These are phyloP conservation scores for Plasmodium malariae DNA, from an alignment of 169 alveolate species.

Conservation along the genomic window DNA sequence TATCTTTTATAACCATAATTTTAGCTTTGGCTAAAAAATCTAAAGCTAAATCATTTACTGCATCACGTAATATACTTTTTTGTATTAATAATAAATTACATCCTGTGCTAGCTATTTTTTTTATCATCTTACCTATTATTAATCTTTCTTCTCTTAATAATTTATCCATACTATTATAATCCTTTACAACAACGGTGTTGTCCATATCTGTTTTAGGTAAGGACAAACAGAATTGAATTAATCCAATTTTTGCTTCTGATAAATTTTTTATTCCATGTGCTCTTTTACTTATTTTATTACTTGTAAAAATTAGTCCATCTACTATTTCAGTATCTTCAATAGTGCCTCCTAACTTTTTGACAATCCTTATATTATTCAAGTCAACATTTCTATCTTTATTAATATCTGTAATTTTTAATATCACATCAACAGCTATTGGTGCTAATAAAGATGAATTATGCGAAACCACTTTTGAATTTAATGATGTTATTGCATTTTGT, in stretches of 20 bases:
- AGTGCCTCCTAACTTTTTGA: conserved; percentile 98
- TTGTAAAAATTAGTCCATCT: conserved; percentile 97
- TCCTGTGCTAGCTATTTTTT: conserved; percentile 98
- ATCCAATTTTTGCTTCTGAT: conserved; percentile 96
- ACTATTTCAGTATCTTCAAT: conserved; percentile 98
- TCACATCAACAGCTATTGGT: conserved; percentile 99
- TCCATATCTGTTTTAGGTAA: conserved; percentile 99
- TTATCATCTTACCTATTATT: conserved; percentile 96
- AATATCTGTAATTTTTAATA: conserved; percentile 85
- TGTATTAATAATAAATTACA: conserved; percentile 98
- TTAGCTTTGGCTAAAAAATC: conserved; percentile 98
- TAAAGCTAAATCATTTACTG: conserved; percentile 96
- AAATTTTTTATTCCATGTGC: conserved; percentile 98
- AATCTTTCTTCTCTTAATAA: conserved; percentile 98
- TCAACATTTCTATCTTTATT: conserved; percentile 90
- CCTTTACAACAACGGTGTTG: conserved; percentile 95
- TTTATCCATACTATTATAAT: conserved; percentile 94
- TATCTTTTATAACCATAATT: conserved; percentile 97
- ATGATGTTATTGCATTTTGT: conserved; percentile 96
- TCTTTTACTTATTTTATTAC: conserved; percentile 94
- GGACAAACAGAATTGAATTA: conserved; percentile 98
- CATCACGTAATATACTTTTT: conserved; percentile 98
- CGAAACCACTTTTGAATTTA: conserved; percentile 98
- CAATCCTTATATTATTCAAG: conserved; percentile 91
- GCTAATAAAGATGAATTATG: conserved; percentile 97